These are phyloP conservation scores for Phanerochaete carnosa DNA, from an alignment of 768 basidiomycete genomes.

Conservation along the genomic window DNA sequence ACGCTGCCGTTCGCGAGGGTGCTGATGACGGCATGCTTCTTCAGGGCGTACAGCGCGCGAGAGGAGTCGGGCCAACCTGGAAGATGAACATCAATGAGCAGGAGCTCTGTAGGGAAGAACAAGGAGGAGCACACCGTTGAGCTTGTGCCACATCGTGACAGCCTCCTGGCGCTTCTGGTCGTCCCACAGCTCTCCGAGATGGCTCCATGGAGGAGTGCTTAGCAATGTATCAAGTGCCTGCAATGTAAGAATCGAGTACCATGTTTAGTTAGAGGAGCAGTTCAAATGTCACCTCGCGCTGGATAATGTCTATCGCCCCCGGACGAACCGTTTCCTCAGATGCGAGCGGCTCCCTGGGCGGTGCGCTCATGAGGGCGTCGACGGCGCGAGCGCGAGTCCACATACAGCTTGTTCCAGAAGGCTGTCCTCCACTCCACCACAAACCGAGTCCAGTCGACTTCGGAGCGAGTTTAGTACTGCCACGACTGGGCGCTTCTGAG, in stretches of 20 bases:
- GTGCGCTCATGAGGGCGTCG: too few relatives aligned
- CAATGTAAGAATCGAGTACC: neutral
- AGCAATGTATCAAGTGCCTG: slow-evolving; percentile 62
- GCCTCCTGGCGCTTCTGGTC: slow-evolving; percentile 41
- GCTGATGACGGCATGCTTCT: slow-evolving; percentile 47
- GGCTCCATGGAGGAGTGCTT: slow-evolving; percentile 42
- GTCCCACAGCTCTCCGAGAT: slow-evolving; percentile 41
- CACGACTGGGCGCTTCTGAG: too few relatives aligned
- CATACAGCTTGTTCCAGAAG: too few relatives aligned
- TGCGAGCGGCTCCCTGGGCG: too few relatives aligned
- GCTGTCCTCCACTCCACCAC: too few relatives aligned
- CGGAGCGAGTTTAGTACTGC: too few relatives aligned
- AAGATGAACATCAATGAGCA: neutral
- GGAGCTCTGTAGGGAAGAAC: neutral
- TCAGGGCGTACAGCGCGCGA: slow-evolving; percentile 46
- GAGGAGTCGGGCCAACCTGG: slow-evolving; percentile 57
- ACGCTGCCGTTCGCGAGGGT: slow-evolving; percentile 66
- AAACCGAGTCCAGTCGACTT: too few relatives aligned
- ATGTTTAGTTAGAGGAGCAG: too few relatives aligned
- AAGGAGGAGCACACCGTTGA: slow-evolving; percentile 37
- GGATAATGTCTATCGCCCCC: neutral
- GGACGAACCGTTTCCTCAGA: too few relatives aligned
- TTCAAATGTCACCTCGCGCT: neutral
- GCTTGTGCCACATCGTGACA: slow-evolving; percentile 56
- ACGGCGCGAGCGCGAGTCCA: too few relatives aligned